phyloP scores from a whole-genome alignment of 352 stramenopile species.

The Phytophthora constricta region DNA sequence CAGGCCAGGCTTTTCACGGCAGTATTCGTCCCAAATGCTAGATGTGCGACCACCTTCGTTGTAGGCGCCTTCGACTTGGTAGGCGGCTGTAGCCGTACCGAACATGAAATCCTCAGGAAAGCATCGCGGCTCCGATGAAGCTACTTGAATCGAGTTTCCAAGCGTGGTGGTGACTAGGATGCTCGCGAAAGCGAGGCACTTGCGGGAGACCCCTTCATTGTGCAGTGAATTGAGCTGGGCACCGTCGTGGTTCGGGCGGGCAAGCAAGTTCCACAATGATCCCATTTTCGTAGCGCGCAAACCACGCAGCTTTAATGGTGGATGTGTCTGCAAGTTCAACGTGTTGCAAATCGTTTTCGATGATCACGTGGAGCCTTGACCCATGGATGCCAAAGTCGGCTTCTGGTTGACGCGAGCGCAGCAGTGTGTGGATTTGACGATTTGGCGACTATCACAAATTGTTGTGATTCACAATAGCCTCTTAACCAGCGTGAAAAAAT shows the following conservation, averaged over 20 bases:
- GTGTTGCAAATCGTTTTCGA: slow-evolving; percentile 14
- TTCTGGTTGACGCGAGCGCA: too few relatives aligned
- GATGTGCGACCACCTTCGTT: slow-evolving; percentile 30
- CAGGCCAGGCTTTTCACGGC: slow-evolving; percentile 44
- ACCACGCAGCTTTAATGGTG: slow-evolving; percentile 29
- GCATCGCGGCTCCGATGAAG: slow-evolving; percentile 17
- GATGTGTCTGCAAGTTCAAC: slow-evolving; percentile 14
- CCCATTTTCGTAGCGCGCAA: neutral
- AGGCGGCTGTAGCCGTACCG: slow-evolving; percentile 31
- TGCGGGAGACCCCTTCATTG: slow-evolving; percentile 20
- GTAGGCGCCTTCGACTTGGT: slow-evolving; percentile 35
- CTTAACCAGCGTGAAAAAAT: too few relatives aligned
- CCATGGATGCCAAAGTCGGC: too few relatives aligned
- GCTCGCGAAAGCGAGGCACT: slow-evolving; percentile 2
- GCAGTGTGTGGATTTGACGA: too few relatives aligned
- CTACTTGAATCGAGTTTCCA: neutral
- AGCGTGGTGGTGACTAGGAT: slow-evolving; percentile 5
- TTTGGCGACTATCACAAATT: too few relatives aligned
- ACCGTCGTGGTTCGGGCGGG: slow-evolving; percentile 5
- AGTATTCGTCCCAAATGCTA: slow-evolving; percentile 37
- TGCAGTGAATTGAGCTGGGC: neutral
- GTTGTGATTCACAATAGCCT: too few relatives aligned
- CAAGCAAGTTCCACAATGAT: slow-evolving; percentile 2
- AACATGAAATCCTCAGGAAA: slow-evolving; percentile 39
- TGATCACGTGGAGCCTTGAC: too few relatives aligned